Conservation (phyloP, 371 early-diverging fungal species). For the Umbelopsis sp. region DNA sequence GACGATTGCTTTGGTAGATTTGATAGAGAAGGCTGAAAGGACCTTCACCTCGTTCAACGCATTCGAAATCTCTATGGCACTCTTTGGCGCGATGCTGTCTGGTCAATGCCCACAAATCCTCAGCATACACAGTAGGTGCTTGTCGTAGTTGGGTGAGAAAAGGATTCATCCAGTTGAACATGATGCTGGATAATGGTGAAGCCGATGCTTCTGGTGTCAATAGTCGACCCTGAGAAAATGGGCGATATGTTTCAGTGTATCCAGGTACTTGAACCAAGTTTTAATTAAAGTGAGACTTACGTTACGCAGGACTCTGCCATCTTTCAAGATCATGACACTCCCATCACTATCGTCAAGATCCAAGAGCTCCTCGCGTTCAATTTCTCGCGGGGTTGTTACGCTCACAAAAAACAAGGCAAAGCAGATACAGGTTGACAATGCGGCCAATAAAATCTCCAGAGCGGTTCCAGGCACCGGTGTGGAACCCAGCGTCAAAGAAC, state of each 20-base stretch:
- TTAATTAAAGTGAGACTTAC: constrained; percentile 27
- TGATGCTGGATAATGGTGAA: constrained; percentile 61
- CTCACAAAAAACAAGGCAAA: constrained; percentile 44
- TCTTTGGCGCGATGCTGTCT: constrained; percentile 45
- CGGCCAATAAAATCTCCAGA: constrained; percentile 46
- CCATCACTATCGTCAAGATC: constrained; percentile 50
- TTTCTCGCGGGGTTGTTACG: constrained; percentile 50
- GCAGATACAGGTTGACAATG: constrained; percentile 45
- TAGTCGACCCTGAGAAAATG: constrained; percentile 45
- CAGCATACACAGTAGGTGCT: constrained; percentile 52
- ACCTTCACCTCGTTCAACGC: neutral
- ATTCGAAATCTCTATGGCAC: constrained; percentile 30
- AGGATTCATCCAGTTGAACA: constrained; percentile 81
- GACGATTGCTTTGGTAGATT: constrained; percentile 39
- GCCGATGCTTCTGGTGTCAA: constrained; percentile 66
- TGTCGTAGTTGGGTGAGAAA: constrained; percentile 65
- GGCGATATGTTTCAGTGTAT: neutral
- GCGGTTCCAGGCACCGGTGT: constrained; percentile 25
- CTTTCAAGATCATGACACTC: constrained; percentile 46
- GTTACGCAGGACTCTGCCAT: constrained; percentile 49
- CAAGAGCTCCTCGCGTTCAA: constrained; percentile 46
- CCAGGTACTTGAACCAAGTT: neutral
- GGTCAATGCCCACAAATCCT: constrained; percentile 74
- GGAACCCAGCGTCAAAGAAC: constrained; percentile 46
- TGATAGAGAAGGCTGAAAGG: constrained; percentile 22